Evolutionary conservation across 768 basidiomycete species (phyloP), one percentile per base, ranked within the genome.

Genomic region (Gloeopeniophorella convolvens): DNA sequence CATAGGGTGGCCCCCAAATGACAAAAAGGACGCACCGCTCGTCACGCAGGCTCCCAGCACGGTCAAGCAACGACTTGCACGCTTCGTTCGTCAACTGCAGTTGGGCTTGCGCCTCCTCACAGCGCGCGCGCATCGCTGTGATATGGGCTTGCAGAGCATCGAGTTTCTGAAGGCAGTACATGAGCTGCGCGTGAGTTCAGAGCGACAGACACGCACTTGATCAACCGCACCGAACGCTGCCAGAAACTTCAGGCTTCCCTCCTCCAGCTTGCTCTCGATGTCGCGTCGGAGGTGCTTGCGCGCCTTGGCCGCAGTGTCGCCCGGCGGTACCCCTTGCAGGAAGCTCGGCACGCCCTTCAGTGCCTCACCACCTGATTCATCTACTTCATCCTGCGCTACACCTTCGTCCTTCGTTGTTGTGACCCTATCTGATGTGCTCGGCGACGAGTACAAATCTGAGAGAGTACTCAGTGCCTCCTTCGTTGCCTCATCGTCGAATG

Each of bases 191-290:
- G 15, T 10, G 16, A 35, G n/a, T 4, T 33, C 2, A 9, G 16
- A 12, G 24, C 45, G n/a, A n/a, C 28, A 36, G 26, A 48, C 31
- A 77, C 89, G 58, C 65, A 95, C 95, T 69, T 89, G 76, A 70
- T 97, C 89, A 30, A 98, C 91, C 58, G 92, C 83, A 18, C 82
- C 82, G 55, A 98, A 85, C 0, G 88, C 91, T 23, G 77, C 75
- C 48, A 98, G 64, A 64, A 99, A 96, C 56, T 80, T 78, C 39
- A 76, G 75, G 57, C 91, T 93, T 5, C 89, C 89, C 45, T 86
- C 80, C 0, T 85, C 80, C 37, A 97, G 73, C 64, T 82, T 86
- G 42, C 70, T 74, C 63, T 98, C 93, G 64, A 95, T 80, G 64
- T 97, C 93, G 54, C 83, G 74, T 36, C 88, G 77, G 46, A 97